Percentiles rank a stretch among this genome's conserved stretches.
Conservation (phyloP, 805 yeast species). For the Lipomyces sp. region DNA sequence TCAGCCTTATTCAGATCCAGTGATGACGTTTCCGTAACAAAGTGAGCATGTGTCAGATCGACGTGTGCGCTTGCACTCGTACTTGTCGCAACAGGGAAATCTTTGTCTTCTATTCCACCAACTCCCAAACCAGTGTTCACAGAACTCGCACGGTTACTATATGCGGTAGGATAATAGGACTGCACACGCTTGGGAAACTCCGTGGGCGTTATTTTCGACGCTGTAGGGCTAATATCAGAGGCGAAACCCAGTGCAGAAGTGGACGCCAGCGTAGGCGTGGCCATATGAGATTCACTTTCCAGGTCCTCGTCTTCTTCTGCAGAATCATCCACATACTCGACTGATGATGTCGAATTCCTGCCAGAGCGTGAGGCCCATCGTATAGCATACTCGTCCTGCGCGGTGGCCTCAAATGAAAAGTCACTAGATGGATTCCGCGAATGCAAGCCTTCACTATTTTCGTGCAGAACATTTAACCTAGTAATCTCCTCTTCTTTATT, state of each 20-base stretch:
- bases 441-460: not conserved
- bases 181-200: slow-evolving; percentile 32
- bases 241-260: not conserved
- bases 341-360: slow-evolving; percentile 27
- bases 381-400: slow-evolving; percentile 23
- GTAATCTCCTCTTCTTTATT: not conserved
- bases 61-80: not conserved
- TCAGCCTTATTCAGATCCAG: not conserved
- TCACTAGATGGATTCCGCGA: slow-evolving; percentile 17
- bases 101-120: slow-evolving; percentile 12
- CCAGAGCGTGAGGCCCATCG: slow-evolving; percentile 20
- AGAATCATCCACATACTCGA: slow-evolving; percentile 30
- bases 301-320: slow-evolving; percentile 16
- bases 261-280: slow-evolving; percentile 21
- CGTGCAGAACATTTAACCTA: not conserved
- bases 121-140: slow-evolving; percentile 18
- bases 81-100: slow-evolving; percentile 6
- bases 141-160: not conserved
- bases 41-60: not conserved
- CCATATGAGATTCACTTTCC: slow-evolving; percentile 3
- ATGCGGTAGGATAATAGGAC: slow-evolving; percentile 25
- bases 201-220: slow-evolving; percentile 1
- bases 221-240: not conserved
- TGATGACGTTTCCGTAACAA: not conserved
- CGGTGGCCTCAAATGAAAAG: slow-evolving; percentile 21